Conservation (phyloP, 257 asterid species). For the Solanum raphanifolium region DNA sequence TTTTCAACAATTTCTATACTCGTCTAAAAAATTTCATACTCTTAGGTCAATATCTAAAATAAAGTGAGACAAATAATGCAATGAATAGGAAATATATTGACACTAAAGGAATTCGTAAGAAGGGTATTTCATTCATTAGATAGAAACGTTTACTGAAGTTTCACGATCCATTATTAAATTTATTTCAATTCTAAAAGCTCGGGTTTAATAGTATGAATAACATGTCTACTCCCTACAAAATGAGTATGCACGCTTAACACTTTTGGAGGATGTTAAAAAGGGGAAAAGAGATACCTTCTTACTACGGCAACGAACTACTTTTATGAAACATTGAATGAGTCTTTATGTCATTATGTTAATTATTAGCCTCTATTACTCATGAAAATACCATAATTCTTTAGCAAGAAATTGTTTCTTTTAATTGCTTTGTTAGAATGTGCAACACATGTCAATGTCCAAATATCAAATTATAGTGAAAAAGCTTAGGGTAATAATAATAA, state of each 20-base stretch:
- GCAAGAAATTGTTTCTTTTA: neutral
- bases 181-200: neutral
- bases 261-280: neutral
- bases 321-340: neutral
- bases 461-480: neutral
- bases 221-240: neutral
- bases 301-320: slow-evolving; percentile 6
- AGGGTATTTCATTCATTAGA: neutral
- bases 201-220: neutral
- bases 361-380: neutral
- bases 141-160: neutral
- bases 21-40: neutral
- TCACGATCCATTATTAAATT: neutral
- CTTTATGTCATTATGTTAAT: neutral
- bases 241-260: neutral
- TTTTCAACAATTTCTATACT: neutral
- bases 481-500: neutral
- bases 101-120: no score
- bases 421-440: neutral
- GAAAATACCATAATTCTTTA: neutral
- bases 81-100: neutral
- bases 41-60: neutral
- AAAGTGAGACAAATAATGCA: neutral
- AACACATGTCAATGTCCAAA: neutral
- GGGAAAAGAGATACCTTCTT: slow-evolving; percentile 11